Evolutionary conservation across 2,329 filamentous ascomycete genomes (phyloP), one percentile per base, ranked within the genome.

Genomic region (Immersiporthe knoxdaviesiana): DNA sequence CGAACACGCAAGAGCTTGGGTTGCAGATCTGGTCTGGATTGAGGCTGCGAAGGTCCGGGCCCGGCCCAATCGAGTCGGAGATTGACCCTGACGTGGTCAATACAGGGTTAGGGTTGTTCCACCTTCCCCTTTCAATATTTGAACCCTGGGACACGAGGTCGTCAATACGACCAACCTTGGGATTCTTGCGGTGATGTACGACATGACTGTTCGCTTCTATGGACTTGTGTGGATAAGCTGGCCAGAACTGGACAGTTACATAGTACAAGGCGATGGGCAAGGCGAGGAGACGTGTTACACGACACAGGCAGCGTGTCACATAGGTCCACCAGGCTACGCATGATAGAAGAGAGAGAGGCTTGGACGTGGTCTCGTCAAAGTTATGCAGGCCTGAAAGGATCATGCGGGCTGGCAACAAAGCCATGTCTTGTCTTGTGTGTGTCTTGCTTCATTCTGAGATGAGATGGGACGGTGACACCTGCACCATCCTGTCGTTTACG

Each of bases 381-480:
- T 30, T 16, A 32, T 2, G 12, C 14, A 30, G 27, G 24, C 27
- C 27, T 3, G 4, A 8, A 8, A 30, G 50, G 50, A 54, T 30
- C 12, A 30, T 27, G 16, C 12, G 24, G 14, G 52, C 32, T 30
- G 24, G 52, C 14, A 16, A n/a, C 11, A 16, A 44, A 59, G 41
- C 18, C 14, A 65, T 58, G 60, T 37, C 60, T 8, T 54, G n/a
- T n/a, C n/a, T n/a, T n/a, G n/a, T 68, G 68, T 70, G 61, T 68
- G 65, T 70, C 65, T 68, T 39, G 65, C 68, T 68, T 64, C 65
- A 61, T 50, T 61, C 47, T 58, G 61, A 65, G 56, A 65, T 62
- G 52, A 47, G 44, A 47, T n/a, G 21, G 21, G 63, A 37, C 67
- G 35, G 68, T 41, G 32, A 52, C 54, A 67, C 58, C 12, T 27